Evolutionary conservation across 202 grass and related monocot species (phyloP).

Genomic region (Elaeis oleifera): DNA sequence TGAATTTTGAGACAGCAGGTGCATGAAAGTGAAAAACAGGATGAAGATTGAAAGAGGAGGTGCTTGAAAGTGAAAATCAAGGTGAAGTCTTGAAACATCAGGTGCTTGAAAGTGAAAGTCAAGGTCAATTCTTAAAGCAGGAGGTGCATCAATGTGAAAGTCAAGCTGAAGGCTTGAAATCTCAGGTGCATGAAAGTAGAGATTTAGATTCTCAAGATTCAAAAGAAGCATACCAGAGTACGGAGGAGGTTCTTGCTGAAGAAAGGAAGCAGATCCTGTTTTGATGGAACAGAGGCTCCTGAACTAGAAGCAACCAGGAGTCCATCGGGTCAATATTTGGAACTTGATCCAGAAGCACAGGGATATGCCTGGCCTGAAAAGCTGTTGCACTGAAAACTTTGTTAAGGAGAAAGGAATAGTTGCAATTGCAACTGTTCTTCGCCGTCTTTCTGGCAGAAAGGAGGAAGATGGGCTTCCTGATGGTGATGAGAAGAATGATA

Average conservation of each 20-base stretch:
- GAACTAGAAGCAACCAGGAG: constrained; percentile 41
- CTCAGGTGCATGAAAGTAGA: constrained; percentile 23
- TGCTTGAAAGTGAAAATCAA: constrained; percentile 14
- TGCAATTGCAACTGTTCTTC: constrained; percentile 74
- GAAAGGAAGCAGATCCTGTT: constrained; percentile 59
- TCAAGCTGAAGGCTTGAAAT: constrained; percentile 23
- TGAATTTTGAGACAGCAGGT: constrained; percentile 12
- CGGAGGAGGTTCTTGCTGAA: constrained; percentile 56
- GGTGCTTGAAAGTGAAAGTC: constrained; percentile 14
- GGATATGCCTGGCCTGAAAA: constrained; percentile 53
- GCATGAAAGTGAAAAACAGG: neutral
- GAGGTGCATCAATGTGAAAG: neutral
- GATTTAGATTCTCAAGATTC: constrained; percentile 24
- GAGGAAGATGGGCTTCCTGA: constrained; percentile 44
- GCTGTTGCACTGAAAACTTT: constrained; percentile 83
- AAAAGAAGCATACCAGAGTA: constrained; percentile 31
- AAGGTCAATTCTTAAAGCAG: no score
- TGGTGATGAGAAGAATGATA: constrained; percentile 41
- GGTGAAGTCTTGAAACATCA: constrained; percentile 24
- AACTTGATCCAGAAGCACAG: constrained; percentile 46
- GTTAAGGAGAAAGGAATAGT: constrained; percentile 78
- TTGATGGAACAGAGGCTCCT: constrained; percentile 82
- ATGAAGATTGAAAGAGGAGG: constrained; percentile 19
- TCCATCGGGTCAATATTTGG: constrained; percentile 38
- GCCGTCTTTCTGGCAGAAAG: constrained; percentile 81